Conservation (phyloP, 768 basidiomycete genomes). For the Podaxis sp. region DNA sequence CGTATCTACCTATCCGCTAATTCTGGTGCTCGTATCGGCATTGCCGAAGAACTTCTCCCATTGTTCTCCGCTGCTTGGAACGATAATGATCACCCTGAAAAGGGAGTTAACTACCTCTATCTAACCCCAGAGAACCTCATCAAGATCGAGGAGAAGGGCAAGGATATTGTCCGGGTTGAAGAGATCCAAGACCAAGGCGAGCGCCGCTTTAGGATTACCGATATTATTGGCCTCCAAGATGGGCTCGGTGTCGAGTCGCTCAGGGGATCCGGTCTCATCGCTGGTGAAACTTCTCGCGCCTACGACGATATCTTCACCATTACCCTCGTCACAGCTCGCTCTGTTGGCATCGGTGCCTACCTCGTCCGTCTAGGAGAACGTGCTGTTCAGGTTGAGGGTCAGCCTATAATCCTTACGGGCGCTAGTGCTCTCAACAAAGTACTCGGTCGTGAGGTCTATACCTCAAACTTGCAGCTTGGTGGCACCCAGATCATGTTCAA, state of each 20-base stretch:
- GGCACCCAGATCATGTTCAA: conserved; percentile 99
- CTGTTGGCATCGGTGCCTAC: conserved; percentile 98
- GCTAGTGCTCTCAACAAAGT: conserved; percentile 98
- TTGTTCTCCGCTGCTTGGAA: conserved; percentile 94
- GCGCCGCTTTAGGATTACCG: conserved; percentile 88
- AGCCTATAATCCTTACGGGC: conserved; percentile 98
- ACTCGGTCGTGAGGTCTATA: conserved; percentile 97
- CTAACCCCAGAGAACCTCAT: conserved; percentile 89
- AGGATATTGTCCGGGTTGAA: conserved; percentile 69
- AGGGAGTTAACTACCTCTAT: conserved; percentile 95
- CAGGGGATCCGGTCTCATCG: conserved; percentile 95
- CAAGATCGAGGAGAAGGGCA: conserved; percentile 83
- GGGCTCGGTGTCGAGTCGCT: conserved; percentile 96
- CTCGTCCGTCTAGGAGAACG: conserved; percentile 97
- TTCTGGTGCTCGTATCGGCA: conserved; percentile 94
- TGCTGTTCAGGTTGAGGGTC: conserved; percentile 97
- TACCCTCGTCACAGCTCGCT: conserved; percentile 96
- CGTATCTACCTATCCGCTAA: conserved; percentile 98
- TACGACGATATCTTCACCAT: conserved; percentile 99
- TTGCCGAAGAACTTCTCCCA: conserved; percentile 87
- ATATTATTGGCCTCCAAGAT: conserved; percentile 95
- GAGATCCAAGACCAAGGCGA: conserved; percentile 88
- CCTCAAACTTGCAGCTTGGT: conserved; percentile 96
- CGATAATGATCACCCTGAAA: conserved; percentile 77
- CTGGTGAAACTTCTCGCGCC: conserved; percentile 95